Conservation (phyloP, 2,329 filamentous ascomycete species). For the Zymoseptoria crescenta region DNA sequence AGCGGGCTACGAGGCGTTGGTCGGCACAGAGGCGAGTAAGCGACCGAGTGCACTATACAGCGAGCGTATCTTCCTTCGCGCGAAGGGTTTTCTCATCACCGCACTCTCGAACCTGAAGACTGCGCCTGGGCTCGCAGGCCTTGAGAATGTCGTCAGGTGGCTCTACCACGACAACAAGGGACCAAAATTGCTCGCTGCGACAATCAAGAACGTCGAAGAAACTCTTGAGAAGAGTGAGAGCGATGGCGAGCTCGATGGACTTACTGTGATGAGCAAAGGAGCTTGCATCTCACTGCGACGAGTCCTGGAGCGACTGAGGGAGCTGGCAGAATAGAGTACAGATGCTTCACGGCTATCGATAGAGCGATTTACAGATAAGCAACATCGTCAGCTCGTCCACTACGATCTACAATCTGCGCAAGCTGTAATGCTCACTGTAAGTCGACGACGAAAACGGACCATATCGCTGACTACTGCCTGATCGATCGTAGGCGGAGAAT, state of each 20-base stretch:
- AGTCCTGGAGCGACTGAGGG: conserved; percentile 33
- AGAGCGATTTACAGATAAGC: neutral
- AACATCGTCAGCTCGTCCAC: neutral
- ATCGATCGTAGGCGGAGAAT: neutral
- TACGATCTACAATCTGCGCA: neutral
- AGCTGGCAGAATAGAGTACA: conserved; percentile 6
- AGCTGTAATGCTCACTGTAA: neutral
- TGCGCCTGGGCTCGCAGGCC: conserved; percentile 30
- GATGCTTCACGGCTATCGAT: neutral
- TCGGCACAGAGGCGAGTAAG: conserved; percentile 21
- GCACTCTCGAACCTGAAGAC: conserved; percentile 35
- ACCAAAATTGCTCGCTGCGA: conserved; percentile 36
- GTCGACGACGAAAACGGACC: neutral
- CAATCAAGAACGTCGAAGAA: conserved; percentile 36
- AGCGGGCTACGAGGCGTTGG: conserved; percentile 50
- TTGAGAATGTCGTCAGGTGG: conserved; percentile 47
- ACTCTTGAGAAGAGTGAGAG: conserved; percentile 35
- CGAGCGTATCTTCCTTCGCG: conserved; percentile 22
- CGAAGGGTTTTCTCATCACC: conserved; percentile 19
- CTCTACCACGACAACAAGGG: conserved; percentile 38
- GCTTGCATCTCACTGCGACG: conserved; percentile 31
- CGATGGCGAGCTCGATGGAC: conserved; percentile 33
- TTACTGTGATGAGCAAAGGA: conserved; percentile 42
- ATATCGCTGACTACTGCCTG: neutral
- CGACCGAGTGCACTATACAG: conserved; percentile 24